A percentile compares a stretch with the other conserved stretches of the same genome.
Conservation (phyloP, 2,329 filamentous ascomycete species). For the Albophoma yamanashiensis region DNA sequence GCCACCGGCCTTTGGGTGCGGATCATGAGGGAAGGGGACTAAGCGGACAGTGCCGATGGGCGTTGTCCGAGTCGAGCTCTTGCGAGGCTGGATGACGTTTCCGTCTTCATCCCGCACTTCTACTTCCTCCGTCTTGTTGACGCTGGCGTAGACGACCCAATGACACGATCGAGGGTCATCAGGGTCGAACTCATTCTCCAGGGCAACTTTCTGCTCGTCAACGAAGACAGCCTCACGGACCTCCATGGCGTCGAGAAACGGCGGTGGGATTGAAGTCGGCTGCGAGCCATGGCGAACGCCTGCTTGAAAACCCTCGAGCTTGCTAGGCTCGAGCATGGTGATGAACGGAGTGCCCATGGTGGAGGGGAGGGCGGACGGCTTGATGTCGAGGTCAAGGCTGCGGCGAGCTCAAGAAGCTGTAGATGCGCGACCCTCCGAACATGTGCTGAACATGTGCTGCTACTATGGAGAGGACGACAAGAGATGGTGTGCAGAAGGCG, state of each 20-base stretch:
- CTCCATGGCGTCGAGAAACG: slow-evolving; percentile 54
- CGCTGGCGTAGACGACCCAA: slow-evolving; percentile 73
- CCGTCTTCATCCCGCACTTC: slow-evolving; percentile 33
- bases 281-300: slow-evolving; percentile 31
- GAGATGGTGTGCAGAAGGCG: not conserved
- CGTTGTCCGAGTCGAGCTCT: slow-evolving; percentile 30
- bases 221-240: slow-evolving; percentile 53
- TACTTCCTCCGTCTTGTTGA: slow-evolving; percentile 34
- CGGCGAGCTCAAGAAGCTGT: not conserved
- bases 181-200: slow-evolving; percentile 65
- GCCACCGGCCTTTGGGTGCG: slow-evolving; percentile 46
- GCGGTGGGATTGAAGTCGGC: slow-evolving; percentile 31
- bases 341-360: slow-evolving; percentile 41
- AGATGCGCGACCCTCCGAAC: not conserved
- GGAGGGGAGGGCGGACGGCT: not conserved
- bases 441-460: not conserved
- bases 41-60: slow-evolving; percentile 68
- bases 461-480: not conserved
- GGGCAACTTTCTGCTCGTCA: slow-evolving; percentile 43
- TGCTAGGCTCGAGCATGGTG: slow-evolving; percentile 34
- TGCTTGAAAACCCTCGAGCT: slow-evolving; percentile 36
- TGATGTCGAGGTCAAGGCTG: not conserved
- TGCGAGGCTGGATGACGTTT: slow-evolving; percentile 28
- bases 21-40: slow-evolving; percentile 67
- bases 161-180: slow-evolving; percentile 76